phyloP scores from a whole-genome alignment of 352 stramenopile genomes.

The Globisporangium camurandrum region DNA sequence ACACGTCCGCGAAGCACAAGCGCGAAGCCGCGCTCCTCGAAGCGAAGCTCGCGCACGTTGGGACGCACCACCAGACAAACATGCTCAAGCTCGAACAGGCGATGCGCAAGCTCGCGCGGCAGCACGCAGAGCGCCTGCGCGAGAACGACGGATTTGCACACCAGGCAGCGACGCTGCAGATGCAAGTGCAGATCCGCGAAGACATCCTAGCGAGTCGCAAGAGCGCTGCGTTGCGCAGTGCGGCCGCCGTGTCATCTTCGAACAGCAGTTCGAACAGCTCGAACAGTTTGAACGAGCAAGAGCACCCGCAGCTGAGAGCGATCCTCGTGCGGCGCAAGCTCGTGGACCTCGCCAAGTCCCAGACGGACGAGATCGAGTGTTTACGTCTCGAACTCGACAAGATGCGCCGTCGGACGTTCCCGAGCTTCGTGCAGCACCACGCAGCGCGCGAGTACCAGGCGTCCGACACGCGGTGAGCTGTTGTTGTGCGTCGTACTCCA shows the following conservation, averaged over 20 bases:
- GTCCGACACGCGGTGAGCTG: constrained; percentile 11
- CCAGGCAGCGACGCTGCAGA: constrained; percentile 72
- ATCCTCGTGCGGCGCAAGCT: constrained; percentile 85
- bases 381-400: constrained; percentile 85
- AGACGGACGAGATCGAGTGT: constrained; percentile 90
- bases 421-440: constrained; percentile 76
- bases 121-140: constrained; percentile 54
- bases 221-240: constrained; percentile 31
- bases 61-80: constrained; percentile 49
- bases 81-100: constrained; percentile 57
- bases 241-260: background rate
- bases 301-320: constrained; percentile 60
- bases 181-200: constrained; percentile 83
- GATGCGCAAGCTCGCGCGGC: constrained; percentile 37
- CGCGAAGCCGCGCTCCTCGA: constrained; percentile 66
- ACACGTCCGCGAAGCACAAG: constrained; percentile 73
- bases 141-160: constrained; percentile 80
- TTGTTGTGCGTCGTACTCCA: background rate
- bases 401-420: constrained; percentile 89
- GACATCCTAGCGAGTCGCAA: constrained; percentile 78
- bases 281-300: too few species aligned
- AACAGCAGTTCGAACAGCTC: too few species aligned
- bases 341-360: constrained; percentile 81
- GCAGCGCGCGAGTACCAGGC: constrained; percentile 23
- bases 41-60: constrained; percentile 58